Evolutionary conservation across 108 stramenopile genomes (phyloP), one percentile per base, ranked within the genome.

Genomic region (Poteriospumella lacustris): DNA sequence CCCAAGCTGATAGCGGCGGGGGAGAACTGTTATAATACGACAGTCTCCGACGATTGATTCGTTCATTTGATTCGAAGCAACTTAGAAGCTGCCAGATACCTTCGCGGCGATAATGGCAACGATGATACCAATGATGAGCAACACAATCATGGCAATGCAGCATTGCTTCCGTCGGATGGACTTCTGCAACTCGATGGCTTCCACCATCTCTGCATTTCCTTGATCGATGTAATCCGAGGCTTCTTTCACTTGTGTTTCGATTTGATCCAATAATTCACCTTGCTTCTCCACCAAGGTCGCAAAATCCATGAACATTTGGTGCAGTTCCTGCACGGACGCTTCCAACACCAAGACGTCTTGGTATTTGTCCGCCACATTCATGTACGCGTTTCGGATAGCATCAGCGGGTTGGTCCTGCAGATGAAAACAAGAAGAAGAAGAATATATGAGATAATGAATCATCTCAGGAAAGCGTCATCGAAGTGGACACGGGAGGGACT

Each of bases 251-350:
- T 97, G 94, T 81, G 86, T 91, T 78, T 97, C 96, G 82, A 99
- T 99, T 78, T 96, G 95, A 82, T 99, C 96, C 44, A 99, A 81
- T 78, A 96, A 77, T 80, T 99, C 98, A 44, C 98, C 98, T 81
- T 99, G 98, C 80, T 95, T 94, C 77, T 99, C 98, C n/a, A 94
- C 95, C 75, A 99, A 80, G 43, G 97, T 83, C 2, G 98, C 98
- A 86, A 99, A 96, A 84, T 99, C 98, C 81, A 97, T 76, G 84
- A 99, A 99, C 98, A 99, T 99, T 85, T 97, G 96, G 87, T 99
- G 96, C 62, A 99, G 85, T 80, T 97, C 96, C 1, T 92, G 92
- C 38, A 99, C 96, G 68, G 84, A 86, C 43, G 91, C 91, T 85
- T 99, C 98, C 42, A 99, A 78, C n/a, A 92, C 89, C 77, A 95